Percentiles rank a stretch among this genome's conserved stretches.
Conservation (phyloP, 2,329 filamentous ascomycete species). For the Fusarium chuoi region DNA sequence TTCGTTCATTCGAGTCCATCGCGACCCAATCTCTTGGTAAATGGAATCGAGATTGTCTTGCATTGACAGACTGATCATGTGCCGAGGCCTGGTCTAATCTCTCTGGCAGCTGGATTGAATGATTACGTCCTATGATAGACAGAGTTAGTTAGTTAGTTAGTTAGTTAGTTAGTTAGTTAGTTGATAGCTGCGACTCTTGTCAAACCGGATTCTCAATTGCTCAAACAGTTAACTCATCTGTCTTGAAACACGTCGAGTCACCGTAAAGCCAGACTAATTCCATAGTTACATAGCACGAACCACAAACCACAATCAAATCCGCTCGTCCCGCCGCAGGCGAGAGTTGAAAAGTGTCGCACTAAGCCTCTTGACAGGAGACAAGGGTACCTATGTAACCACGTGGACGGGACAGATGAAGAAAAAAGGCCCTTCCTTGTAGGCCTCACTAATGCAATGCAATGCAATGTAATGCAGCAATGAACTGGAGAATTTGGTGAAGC, state of each 20-base stretch:
- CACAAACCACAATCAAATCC: neutral
- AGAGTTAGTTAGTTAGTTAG: neutral
- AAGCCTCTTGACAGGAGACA: conserved; percentile 22
- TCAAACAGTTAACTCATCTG: neutral
- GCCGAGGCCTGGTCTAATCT: neutral
- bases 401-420: conserved; percentile 5
- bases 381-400: conserved; percentile 19
- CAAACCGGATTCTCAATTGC: neutral
- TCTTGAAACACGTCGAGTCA: neutral
- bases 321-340: conserved; percentile 8
- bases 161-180: neutral
- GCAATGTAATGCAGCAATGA: neutral
- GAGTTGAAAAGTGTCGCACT: conserved; percentile 1
- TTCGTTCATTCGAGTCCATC: neutral
- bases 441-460: neutral
- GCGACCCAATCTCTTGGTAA: neutral
- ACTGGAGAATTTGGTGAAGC: neutral
- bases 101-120: neutral
- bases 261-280: neutral
- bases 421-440: neutral
- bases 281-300: conserved; percentile 4
- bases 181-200: conserved; percentile 1
- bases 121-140: neutral
- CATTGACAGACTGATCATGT: neutral
- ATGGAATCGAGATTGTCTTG: conserved; percentile 1